Evolutionary conservation across 352 stramenopile genomes (phyloP).

Genomic region (Hyphochytrium catenoides): DNA sequence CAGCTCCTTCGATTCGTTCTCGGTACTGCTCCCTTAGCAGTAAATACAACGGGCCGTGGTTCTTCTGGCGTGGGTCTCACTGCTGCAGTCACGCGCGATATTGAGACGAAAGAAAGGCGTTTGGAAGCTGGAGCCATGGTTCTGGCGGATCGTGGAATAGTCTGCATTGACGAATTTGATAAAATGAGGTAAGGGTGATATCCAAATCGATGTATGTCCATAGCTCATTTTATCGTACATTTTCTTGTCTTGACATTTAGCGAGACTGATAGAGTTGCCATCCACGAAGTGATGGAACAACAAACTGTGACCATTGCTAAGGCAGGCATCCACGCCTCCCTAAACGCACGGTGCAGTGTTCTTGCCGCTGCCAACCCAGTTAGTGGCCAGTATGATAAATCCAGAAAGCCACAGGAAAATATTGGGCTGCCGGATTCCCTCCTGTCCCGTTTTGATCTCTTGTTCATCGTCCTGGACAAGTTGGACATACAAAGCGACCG

Average conservation of each 20-base stretch:
- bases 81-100: constrained; percentile 90
- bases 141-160: constrained; percentile 89
- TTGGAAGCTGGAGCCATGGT: constrained; percentile 98
- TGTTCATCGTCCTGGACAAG: constrained; percentile 99
- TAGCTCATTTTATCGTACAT: too few relatives aligned
- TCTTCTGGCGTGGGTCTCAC: constrained; percentile 83
- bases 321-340: constrained; percentile 92
- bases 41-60: constrained; percentile 62
- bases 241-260: constrained; percentile 12
- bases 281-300: constrained; percentile 99
- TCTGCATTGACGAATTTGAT: constrained; percentile 99
- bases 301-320: constrained; percentile 99
- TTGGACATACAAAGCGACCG: constrained; percentile 79
- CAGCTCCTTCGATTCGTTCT: constrained; percentile 93
- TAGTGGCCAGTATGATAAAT: constrained; percentile 98
- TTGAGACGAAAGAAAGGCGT: constrained; percentile 71
- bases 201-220: not conserved
- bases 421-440: constrained; percentile 98
- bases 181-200: constrained; percentile 74
- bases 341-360: constrained; percentile 97
- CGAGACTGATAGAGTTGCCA: constrained; percentile 92
- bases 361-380: constrained; percentile 97
- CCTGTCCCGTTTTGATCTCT: constrained; percentile 96
- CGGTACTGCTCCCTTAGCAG: constrained; percentile 72
- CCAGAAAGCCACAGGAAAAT: constrained; percentile 91